Evolutionary conservation across 306 rosid genomes (phyloP).

Genomic region (Ceratonia siliqua): DNA sequence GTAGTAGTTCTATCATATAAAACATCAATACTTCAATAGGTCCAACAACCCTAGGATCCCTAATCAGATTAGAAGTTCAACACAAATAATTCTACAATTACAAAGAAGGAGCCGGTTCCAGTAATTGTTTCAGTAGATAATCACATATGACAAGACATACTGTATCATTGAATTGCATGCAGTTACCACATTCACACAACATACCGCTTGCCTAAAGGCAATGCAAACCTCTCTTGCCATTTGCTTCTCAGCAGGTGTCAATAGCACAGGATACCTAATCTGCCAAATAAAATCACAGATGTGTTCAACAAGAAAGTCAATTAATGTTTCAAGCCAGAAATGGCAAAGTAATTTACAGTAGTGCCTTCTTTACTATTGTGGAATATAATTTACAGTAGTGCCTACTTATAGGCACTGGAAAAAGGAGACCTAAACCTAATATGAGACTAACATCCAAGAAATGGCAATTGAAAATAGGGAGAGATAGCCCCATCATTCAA

Average conservation of each 20-base stretch:
- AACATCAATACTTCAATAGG: constrained; percentile 5
- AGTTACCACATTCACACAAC: constrained; percentile 36
- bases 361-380: not conserved
- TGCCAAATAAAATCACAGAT: constrained; percentile 51
- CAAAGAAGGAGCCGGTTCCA: constrained; percentile 23
- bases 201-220: constrained; percentile 93
- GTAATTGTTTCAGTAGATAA: constrained; percentile 7
- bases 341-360: not conserved
- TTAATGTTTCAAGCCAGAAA: not conserved
- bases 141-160: not conserved
- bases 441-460: not conserved
- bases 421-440: not conserved
- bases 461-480: not conserved
- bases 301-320: constrained; percentile 26
- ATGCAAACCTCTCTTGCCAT: constrained; percentile 95
- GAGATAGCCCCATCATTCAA: not conserved
- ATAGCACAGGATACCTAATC: constrained; percentile 93
- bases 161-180: constrained; percentile 3
- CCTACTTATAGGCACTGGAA: not conserved
- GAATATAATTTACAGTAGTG: not conserved
- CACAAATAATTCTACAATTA: not conserved
- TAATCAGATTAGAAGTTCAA: not conserved
- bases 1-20: not conserved
- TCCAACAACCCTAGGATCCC: constrained; percentile 26
- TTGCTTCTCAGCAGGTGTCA: constrained; percentile 93